Base-by-base conservation (phyloP, 345 rosid species). In the Acer campestre region DNA sequence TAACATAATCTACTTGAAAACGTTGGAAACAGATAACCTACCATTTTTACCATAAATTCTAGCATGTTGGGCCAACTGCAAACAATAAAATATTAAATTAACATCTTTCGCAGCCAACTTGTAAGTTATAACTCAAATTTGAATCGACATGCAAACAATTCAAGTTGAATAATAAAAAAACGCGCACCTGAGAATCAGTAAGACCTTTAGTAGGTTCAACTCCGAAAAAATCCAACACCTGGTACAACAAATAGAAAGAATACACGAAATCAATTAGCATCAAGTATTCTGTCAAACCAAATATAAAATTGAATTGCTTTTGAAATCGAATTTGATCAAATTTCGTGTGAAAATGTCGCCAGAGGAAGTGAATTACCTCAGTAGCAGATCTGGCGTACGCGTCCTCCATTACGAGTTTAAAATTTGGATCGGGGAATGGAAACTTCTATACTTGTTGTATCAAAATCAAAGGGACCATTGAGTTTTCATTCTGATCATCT, bases 361-460 rank as follows among this genome's bases (percentile, higher is more conserved):
- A 59, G 78, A 68, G 64, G 46, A 78, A 65, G 79, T 18, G 40
- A 81, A 80, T 81, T 75, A 94, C 99, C 99, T 96, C 99, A 13
- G 91, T 4, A 75, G 89, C 92, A 82, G 99, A 96, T 96, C 98
- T 91, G 77, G 97, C 95, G 71, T 85, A 94, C 8, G 99, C 98
- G 80, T 94, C 96, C 80, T 94, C 99, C 99, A 96, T 94, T 35
- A 70, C 70, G 53, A 46, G 79, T 14, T n/a, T 20, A 75, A 63
- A 68, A 22, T 66, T 78, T 63, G 65, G 64, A 79, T 46, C 77
- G 69, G 70, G 25, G 46, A 69, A 69, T 9, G 40, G 44, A 49
- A 65, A 64, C 53, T 49, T 25, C n/a, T 59, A 8, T 44, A 14
- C 12, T 3, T 14, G 40, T 48, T 16, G 10, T 61, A 20, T 17